Conservation (phyloP, 2,329 filamentous ascomycete genomes). For the Capronia americana region DNA sequence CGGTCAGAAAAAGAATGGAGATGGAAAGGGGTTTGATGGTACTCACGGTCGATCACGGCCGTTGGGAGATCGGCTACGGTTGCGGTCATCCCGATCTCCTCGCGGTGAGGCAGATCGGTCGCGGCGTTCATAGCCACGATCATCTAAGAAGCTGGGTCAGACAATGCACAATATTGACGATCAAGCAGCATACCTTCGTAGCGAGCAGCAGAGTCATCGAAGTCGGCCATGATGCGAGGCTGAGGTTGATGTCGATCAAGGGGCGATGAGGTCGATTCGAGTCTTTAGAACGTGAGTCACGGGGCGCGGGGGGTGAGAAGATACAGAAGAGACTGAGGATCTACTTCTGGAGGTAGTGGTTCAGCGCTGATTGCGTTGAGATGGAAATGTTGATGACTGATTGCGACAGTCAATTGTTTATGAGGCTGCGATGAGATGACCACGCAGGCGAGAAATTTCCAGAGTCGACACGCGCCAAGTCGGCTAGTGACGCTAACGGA, state of each 20-base stretch:
- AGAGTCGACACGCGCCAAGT: slow-evolving; percentile 18
- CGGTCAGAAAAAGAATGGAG: slow-evolving; percentile 31
- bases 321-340: neutral
- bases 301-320: neutral
- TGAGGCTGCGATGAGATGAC: slow-evolving; percentile 37
- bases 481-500: neutral
- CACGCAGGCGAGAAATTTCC: slow-evolving; percentile 36
- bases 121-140: slow-evolving; percentile 69
- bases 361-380: neutral
- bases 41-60: slow-evolving; percentile 63
- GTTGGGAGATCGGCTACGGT: slow-evolving; percentile 69
- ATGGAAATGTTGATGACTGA: slow-evolving; percentile 19
- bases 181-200: slow-evolving; percentile 65
- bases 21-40: slow-evolving; percentile 9
- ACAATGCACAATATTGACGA: slow-evolving; percentile 4
- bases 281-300: neutral
- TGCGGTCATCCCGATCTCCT: slow-evolving; percentile 62
- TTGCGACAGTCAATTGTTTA: slow-evolving; percentile 21
- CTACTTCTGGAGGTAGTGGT: neutral
- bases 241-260: slow-evolving; percentile 4
- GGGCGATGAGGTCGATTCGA: neutral
- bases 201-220: slow-evolving; percentile 69
- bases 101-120: slow-evolving; percentile 71
- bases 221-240: slow-evolving; percentile 58
- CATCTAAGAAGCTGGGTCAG: slow-evolving; percentile 50